Conservation (phyloP, 1,284 basidiomycete genomes). For the Phellopilus nigrolimitatus region DNA sequence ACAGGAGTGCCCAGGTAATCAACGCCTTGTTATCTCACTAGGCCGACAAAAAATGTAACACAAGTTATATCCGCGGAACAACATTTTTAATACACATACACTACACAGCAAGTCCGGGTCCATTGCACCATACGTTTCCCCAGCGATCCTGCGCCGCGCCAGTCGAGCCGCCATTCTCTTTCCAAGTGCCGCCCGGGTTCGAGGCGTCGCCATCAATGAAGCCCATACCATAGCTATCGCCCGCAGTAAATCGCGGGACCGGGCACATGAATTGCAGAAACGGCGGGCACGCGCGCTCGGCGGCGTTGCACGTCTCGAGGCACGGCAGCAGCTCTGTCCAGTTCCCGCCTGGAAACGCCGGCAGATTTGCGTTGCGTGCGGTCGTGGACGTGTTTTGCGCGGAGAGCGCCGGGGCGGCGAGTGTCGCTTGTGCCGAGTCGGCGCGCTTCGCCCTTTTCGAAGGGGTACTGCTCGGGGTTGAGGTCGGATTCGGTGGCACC, state of each 20-base stretch:
- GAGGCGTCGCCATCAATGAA: constrained; percentile 53
- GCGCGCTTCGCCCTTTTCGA: constrained; percentile 22
- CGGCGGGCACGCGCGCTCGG: constrained; percentile 72
- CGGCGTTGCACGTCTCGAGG: constrained; percentile 68
- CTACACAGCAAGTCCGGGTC: constrained; percentile 9
- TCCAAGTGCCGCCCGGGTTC: constrained; percentile 25
- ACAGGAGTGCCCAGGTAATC: no score
- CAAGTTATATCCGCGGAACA: background rate
- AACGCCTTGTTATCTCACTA: background rate
- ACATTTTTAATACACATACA: background rate
- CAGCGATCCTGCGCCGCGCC: constrained; percentile 60
- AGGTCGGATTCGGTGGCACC: constrained; percentile 31
- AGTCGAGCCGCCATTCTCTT: constrained; percentile 40
- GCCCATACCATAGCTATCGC: constrained; percentile 71
- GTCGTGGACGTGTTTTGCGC: constrained; percentile 35
- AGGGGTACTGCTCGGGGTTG: constrained; percentile 29
- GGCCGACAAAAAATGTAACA: background rate
- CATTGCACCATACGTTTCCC: constrained; percentile 76
- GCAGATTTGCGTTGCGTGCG: constrained; percentile 46
- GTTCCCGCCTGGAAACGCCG: constrained; percentile 43
- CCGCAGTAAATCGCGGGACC: constrained; percentile 54
- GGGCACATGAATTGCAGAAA: constrained; percentile 75
- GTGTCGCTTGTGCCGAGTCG: constrained; percentile 3
- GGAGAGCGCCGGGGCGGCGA: constrained; percentile 38
- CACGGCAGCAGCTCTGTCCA: constrained; percentile 64